Conservation (phyloP, 2,329 filamentous ascomycete species). For the Fusarium sublunatum region DNA sequence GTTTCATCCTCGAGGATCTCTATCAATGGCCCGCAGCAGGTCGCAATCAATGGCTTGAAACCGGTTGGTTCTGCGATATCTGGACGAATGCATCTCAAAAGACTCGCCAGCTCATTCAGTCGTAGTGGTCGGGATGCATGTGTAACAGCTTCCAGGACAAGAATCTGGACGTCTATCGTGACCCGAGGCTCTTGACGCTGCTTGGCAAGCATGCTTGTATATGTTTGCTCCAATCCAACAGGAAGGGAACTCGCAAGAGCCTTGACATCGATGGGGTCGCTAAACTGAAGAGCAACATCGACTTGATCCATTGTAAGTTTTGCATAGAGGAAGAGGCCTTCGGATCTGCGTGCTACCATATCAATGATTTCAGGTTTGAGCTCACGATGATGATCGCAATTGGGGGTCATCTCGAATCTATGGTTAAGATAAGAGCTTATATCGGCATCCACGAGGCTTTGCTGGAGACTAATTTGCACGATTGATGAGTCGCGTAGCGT, state of each 20-base stretch:
- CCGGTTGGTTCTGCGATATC: constrained; percentile 19
- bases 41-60: constrained; percentile 51
- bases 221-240: constrained; percentile 43
- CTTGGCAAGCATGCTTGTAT: constrained; percentile 52
- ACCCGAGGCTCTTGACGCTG: constrained; percentile 49
- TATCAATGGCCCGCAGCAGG: constrained; percentile 55
- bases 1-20: constrained; percentile 59
- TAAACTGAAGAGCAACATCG: neutral
- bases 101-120: constrained; percentile 51
- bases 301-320: constrained; percentile 43
- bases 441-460: constrained; percentile 36
- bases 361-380: constrained; percentile 27
- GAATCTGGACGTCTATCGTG: constrained; percentile 47
- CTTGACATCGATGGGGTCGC: constrained; percentile 6
- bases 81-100: constrained; percentile 42
- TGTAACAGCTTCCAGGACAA: constrained; percentile 54
- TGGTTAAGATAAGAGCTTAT: constrained; percentile 33
- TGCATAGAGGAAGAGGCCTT: constrained; percentile 41
- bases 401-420: constrained; percentile 22
- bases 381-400: neutral
- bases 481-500: constrained; percentile 36
- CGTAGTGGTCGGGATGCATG: constrained; percentile 55
- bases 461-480: constrained; percentile 39
- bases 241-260: constrained; percentile 32
- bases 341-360: constrained; percentile 30